Percentiles rank a stretch among this genome's conserved stretches.
These are phyloP conservation scores for Bocquillonia castaneifolia DNA, from an alignment of 441 rosid species.

Conservation along the genomic window DNA sequence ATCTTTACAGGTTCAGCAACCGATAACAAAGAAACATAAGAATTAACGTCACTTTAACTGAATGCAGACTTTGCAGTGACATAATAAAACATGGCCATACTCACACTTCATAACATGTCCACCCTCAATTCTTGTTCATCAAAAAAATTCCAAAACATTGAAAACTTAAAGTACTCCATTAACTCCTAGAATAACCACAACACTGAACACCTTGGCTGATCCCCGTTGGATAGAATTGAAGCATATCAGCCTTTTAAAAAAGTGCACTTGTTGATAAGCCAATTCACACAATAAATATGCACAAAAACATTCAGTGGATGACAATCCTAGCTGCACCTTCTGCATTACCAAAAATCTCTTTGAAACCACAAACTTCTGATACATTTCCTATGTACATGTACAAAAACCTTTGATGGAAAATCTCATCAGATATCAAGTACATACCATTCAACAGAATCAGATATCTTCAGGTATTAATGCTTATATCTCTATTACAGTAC, in stretches of 20 bases:
- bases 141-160: background rate
- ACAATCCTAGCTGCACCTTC: background rate
- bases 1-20: background rate
- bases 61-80: background rate
- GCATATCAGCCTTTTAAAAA: background rate
- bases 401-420: background rate
- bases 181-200: background rate
- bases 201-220: background rate
- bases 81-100: background rate
- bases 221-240: background rate
- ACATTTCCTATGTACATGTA: background rate
- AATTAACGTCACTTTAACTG: background rate
- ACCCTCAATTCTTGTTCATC: background rate
- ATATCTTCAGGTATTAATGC: background rate
- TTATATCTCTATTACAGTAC: background rate
- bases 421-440: background rate
- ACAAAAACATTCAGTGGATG: background rate
- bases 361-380: background rate
- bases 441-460: background rate
- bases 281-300: background rate
- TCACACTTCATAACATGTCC: background rate
- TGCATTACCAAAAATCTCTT: background rate
- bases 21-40: background rate
- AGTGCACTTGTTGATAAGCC: background rate
- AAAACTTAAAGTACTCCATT: background rate